Conservation (phyloP, 805 yeast genomes). For the Lipomyces yamanashiensis region DNA sequence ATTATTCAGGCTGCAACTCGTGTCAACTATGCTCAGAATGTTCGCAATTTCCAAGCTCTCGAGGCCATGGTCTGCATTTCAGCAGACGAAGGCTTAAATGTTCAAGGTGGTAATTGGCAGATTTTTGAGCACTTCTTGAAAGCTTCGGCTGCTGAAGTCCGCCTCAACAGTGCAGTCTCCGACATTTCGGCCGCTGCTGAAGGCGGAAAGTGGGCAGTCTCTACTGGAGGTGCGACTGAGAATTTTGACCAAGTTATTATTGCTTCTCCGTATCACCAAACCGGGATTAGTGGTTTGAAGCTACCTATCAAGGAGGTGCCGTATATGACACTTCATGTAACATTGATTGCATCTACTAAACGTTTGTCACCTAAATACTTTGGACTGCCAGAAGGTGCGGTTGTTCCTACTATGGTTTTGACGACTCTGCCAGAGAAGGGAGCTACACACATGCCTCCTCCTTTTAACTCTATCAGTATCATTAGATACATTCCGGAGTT, state of each 20-base stretch:
- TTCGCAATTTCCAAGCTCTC: slow-evolving; percentile 51
- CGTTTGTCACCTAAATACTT: slow-evolving; percentile 38
- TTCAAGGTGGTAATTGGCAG: slow-evolving; percentile 54
- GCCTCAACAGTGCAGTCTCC: slow-evolving; percentile 44
- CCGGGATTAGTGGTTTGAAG: slow-evolving; percentile 39
- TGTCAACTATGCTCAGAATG: slow-evolving; percentile 52
- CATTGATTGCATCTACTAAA: slow-evolving; percentile 44
- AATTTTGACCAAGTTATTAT: slow-evolving; percentile 52
- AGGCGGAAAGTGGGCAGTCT: slow-evolving; percentile 33
- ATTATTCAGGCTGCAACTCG: slow-evolving; percentile 51
- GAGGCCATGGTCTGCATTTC: slow-evolving; percentile 51
- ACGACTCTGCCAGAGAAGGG: slow-evolving; percentile 34
- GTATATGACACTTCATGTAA: slow-evolving; percentile 50
- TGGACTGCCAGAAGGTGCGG: slow-evolving; percentile 28
- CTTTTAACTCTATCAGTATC: slow-evolving; percentile 47
- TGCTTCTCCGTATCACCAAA: slow-evolving; percentile 50
- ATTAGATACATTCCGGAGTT: slow-evolving; percentile 41
- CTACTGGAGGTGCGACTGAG: slow-evolving; percentile 20
- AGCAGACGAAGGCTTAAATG: slow-evolving; percentile 46
- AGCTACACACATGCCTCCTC: slow-evolving; percentile 33
- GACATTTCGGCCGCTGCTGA: slow-evolving; percentile 28
- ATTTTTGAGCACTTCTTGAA: slow-evolving; percentile 51
- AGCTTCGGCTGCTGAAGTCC: slow-evolving; percentile 45
- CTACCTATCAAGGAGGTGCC: slow-evolving; percentile 40
- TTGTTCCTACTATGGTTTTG: slow-evolving; percentile 34